A percentile compares a stretch with the other conserved stretches of the same genome.
phyloP scores from a whole-genome alignment of 1,139 yeast species.

The Protomyces inundatus region DNA sequence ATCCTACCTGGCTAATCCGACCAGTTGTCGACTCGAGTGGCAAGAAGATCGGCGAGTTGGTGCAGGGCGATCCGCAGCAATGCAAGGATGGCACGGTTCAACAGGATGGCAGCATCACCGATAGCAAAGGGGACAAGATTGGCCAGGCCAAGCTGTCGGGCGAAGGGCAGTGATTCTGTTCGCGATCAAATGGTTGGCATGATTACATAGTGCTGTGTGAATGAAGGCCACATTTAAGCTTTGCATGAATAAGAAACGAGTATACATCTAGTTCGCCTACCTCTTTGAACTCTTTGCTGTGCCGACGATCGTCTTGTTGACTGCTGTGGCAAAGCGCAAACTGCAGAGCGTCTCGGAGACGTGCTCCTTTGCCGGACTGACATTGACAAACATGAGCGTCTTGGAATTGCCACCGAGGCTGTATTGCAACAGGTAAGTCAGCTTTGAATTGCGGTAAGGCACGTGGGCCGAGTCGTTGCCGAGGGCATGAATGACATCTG shows the following conservation, averaged over 20 bases:
- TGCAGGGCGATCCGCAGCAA: neutral
- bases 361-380: constrained; percentile 63
- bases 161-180: no score
- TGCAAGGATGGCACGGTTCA: neutral
- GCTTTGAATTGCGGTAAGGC: constrained; percentile 55
- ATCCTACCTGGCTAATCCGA: neutral
- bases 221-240: no score
- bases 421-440: constrained; percentile 77
- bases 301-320: constrained; percentile 29
- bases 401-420: constrained; percentile 83
- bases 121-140: neutral
- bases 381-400: constrained; percentile 88
- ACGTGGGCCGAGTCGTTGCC: constrained; percentile 45
- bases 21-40: neutral
- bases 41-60: neutral
- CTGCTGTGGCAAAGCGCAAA: constrained; percentile 78
- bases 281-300: constrained; percentile 13
- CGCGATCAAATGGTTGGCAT: no score
- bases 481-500: constrained; percentile 82
- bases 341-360: constrained; percentile 77
- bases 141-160: neutral
- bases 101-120: neutral
- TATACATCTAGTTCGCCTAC: neutral
- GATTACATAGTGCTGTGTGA: no score
- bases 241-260: no score